Evolutionary conservation across 2,329 filamentous ascomycete genomes (phyloP).

Genomic region (Neoscytalidium dimidiatum): DNA sequence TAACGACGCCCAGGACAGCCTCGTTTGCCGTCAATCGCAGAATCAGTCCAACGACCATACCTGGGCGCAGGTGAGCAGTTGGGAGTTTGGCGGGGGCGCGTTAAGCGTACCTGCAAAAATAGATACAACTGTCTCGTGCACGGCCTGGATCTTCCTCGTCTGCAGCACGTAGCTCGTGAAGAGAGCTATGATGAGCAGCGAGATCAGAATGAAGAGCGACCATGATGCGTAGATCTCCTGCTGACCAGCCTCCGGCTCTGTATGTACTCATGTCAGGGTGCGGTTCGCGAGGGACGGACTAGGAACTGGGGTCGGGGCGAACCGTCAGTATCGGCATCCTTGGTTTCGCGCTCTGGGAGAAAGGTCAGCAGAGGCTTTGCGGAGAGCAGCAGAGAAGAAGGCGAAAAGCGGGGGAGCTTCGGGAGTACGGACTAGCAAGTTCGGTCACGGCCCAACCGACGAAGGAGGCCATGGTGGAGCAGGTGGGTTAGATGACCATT

Average conservation of each 20-base stretch:
- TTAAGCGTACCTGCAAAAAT: conserved; percentile 79
- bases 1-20: conserved; percentile 86
- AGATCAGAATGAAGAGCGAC: conserved; percentile 95
- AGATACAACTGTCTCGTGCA: conserved; percentile 97
- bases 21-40: conserved; percentile 79
- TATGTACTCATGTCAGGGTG: conserved; percentile 36
- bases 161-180: conserved; percentile 97
- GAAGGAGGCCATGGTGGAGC: conserved; percentile 39
- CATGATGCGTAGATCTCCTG: conserved; percentile 96
- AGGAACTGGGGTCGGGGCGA: conserved; percentile 26
- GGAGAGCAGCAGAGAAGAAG: conserved; percentile 19
- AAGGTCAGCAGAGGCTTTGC: conserved; percentile 16
- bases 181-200: conserved; percentile 89
- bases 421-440: conserved; percentile 39
- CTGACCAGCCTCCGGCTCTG: conserved; percentile 77
- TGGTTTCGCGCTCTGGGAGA: conserved; percentile 43
- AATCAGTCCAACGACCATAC: conserved; percentile 92
- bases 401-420: conserved; percentile 24
- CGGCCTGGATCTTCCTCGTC: conserved; percentile 93
- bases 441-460: conserved; percentile 39
- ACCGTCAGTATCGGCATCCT: conserved; percentile 51
- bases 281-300: conserved; percentile 18
- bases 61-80: conserved; percentile 48
- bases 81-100: conserved; percentile 13
- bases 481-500: conserved; percentile 15